Percentiles rank a stretch among this genome's conserved stretches.
phyloP scores from a whole-genome alignment of 2,329 filamentous ascomycete species.

The Pestalotiopsis sp. region DNA sequence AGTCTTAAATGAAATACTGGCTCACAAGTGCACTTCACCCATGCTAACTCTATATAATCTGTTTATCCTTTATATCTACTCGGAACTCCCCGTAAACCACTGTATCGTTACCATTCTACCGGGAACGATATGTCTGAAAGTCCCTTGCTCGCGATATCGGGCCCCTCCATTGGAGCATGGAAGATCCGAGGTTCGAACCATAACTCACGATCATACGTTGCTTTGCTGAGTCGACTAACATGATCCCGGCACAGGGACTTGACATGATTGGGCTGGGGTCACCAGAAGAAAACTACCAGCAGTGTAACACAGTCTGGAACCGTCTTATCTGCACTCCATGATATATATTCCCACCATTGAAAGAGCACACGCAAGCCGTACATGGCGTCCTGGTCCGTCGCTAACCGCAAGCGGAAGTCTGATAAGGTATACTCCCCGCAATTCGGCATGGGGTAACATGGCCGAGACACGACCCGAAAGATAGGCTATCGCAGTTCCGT shows the following conservation, averaged over 20 bases:
- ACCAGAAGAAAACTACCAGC: neutral
- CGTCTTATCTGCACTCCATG: neutral
- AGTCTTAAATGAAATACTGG: too few species aligned
- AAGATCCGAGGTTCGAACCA: neutral
- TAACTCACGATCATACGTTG: neutral
- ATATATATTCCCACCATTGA: neutral
- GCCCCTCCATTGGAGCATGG: neutral
- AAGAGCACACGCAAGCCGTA: neutral
- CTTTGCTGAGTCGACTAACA: neutral
- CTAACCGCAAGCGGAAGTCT: constrained; percentile 6
- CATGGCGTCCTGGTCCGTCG: neutral
- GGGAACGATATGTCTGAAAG: neutral
- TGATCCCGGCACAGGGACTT: neutral
- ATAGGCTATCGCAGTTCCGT: constrained; percentile 1
- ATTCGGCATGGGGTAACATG: neutral
- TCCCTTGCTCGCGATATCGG: neutral
- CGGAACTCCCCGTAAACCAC: neutral
- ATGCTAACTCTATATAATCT: neutral
- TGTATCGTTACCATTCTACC: neutral
- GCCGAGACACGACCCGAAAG: neutral
- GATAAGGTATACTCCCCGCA: constrained; percentile 8
- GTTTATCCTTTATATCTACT: neutral
- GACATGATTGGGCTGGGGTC: neutral
- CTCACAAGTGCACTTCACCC: too few species aligned
- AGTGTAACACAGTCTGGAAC: neutral